A percentile compares a stretch with the other conserved stretches of the same genome.
These are phyloP conservation scores for Phaeosphaeriaceae sp. DNA, from an alignment of 2,329 filamentous ascomycete species.

Conservation along the genomic window DNA sequence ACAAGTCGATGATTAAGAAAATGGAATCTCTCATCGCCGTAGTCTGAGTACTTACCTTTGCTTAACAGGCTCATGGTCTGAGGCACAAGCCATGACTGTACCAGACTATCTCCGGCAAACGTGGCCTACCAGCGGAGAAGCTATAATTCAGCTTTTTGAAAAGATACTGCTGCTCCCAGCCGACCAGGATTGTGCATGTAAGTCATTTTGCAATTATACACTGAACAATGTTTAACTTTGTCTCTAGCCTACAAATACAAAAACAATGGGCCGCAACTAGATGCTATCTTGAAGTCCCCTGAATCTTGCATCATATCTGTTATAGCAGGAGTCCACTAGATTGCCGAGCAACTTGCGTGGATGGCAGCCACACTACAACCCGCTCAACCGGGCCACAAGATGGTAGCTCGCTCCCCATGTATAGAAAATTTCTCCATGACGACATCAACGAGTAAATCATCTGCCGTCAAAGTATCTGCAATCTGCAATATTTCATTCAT, in stretches of 20 bases:
- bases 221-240: not conserved
- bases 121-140: not conserved
- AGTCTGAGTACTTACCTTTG: not conserved
- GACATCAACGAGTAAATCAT: too few relatives aligned
- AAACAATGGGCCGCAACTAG: not conserved
- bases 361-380: not conserved
- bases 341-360: slow-evolving; percentile 5
- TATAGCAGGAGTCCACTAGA: not conserved
- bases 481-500: too few relatives aligned
- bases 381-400: not conserved
- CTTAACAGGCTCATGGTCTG: not conserved
- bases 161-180: not conserved
- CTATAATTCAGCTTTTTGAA: not conserved
- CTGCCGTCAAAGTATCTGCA: not conserved
- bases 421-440: not conserved
- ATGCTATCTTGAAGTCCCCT: not conserved
- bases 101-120: slow-evolving; percentile 1
- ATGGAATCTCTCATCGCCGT: too few relatives aligned
- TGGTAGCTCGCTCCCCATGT: not conserved
- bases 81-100: slow-evolving; percentile 3
- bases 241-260: not conserved
- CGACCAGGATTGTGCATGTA: not conserved
- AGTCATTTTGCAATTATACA: not conserved
- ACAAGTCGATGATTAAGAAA: not conserved
- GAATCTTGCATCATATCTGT: not conserved